Conservation (phyloP, 768 basidiomycete genomes). For the Termitomyces eurrhizus region DNA sequence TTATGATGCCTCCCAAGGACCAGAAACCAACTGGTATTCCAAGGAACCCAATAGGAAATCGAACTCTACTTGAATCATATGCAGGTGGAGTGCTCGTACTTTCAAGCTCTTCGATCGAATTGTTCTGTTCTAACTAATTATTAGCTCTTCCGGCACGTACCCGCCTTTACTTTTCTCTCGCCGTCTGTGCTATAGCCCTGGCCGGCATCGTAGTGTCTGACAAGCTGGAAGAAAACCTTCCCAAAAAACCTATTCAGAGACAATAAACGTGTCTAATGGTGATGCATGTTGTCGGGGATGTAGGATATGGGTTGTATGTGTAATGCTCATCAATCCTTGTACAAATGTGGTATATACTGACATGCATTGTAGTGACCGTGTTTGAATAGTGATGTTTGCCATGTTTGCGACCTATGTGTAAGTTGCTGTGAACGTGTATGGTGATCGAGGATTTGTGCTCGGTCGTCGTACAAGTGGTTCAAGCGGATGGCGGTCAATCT, state of each 20-base stretch:
- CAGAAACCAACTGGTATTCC: constrained; percentile 12
- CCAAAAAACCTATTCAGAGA: constrained; percentile 19
- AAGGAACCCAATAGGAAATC: constrained; percentile 16
- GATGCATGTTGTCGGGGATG: background rate
- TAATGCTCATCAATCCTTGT: background rate
- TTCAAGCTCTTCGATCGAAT: constrained; percentile 1
- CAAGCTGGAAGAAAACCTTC: constrained; percentile 42
- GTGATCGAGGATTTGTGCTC: constrained; percentile 18
- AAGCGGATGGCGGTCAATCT: constrained; percentile 30
- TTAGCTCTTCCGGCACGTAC: constrained; percentile 52
- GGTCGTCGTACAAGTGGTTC: constrained; percentile 32
- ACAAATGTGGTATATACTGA: constrained; percentile 6
- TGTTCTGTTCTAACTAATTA: constrained; percentile 11
- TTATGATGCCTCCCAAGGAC: constrained; percentile 4
- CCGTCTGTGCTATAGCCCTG: constrained; percentile 41
- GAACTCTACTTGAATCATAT: constrained; percentile 37
- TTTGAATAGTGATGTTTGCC: constrained; percentile 10
- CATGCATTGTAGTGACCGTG: constrained; percentile 4
- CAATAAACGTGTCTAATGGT: constrained; percentile 7
- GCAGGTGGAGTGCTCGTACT: constrained; percentile 22
- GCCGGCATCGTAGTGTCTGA: constrained; percentile 47
- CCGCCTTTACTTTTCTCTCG: constrained; percentile 48
- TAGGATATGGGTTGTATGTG: constrained; percentile 14
- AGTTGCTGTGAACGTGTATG: constrained; percentile 10
- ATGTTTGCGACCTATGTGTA: constrained; percentile 7